Evolutionary conservation across 352 stramenopile species (phyloP), one percentile per base, ranked within the genome.

Genomic region (Pythium aquatile): DNA sequence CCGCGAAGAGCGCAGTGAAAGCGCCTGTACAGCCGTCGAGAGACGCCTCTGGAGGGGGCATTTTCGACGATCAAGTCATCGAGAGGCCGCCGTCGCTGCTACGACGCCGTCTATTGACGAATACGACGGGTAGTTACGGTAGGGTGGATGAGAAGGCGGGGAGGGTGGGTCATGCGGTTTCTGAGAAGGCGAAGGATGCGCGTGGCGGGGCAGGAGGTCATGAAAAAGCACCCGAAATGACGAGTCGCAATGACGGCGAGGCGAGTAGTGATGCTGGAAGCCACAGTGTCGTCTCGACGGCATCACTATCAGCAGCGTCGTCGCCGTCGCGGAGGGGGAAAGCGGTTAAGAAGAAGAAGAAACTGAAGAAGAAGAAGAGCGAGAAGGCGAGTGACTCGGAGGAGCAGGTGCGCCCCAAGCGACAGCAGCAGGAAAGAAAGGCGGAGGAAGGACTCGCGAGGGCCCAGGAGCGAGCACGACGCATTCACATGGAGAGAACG

Each of bases 391-490:
- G 35, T 35, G 16, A 56, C 8, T 16, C 16, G 29, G 32, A 42
- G 20, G 32, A 57, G 26, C 29, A 57, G 16, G 53, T 51, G 58
- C 53, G 44, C n/a, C 56, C 54, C 13, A 65, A 60, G 33, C 44
- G 28, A 11, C 58, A 61, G 26, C 42, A 14, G 24, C 26, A 20
- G 14, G 33, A 58, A 14, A 32, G 46, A 33, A 55, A n/a, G 16
- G 61, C 61, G 2, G 54, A 49, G 13, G 63, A 69, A 35, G 63
- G 63, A 13, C 28, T 63, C 6, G 65, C 55, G 11, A 30, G 44
- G 5, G 61, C 67, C 8, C 67, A 73, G 37, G 67, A 73, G 35
- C 56, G 67, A 46, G 67, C 61, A 20, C 49, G 54, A 4, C 42
- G 57, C 3, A 65, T 73, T 24, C 67, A 67, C 10, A n/a, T 51